phyloP scores from a whole-genome alignment of 768 basidiomycete species.

The Tephrocybe sp. region DNA sequence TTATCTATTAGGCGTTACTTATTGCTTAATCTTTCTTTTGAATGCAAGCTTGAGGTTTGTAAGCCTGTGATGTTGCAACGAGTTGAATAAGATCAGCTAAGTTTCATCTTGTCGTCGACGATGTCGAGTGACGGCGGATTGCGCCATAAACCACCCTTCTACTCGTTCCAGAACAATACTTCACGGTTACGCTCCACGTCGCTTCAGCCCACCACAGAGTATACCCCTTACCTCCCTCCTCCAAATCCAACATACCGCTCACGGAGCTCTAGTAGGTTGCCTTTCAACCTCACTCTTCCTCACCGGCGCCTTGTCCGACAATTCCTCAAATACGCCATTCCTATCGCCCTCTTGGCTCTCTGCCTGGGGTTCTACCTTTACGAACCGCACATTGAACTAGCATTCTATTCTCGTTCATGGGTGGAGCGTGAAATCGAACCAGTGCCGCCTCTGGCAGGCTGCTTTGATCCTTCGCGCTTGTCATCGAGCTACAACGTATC shows the following conservation, averaged over 20 bases:
- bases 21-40: too few relatives aligned
- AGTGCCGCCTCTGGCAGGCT: slow-evolving; percentile 63
- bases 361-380: slow-evolving; percentile 56
- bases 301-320: slow-evolving; percentile 31
- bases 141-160: slow-evolving; percentile 43
- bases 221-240: slow-evolving; percentile 19
- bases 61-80: too few relatives aligned
- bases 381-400: slow-evolving; percentile 84
- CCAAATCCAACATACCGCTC: slow-evolving; percentile 25
- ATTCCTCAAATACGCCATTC: slow-evolving; percentile 45
- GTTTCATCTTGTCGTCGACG: neutral
- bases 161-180: slow-evolving; percentile 33
- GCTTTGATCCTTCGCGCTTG: slow-evolving; percentile 63
- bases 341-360: slow-evolving; percentile 34
- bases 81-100: too few relatives aligned
- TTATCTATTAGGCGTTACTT: too few relatives aligned
- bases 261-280: slow-evolving; percentile 20
- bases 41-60: too few relatives aligned
- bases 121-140: slow-evolving; percentile 45
- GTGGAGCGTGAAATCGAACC: slow-evolving; percentile 67
- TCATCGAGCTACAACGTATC: slow-evolving; percentile 69
- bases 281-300: slow-evolving; percentile 23
- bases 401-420: slow-evolving; percentile 78
- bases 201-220: too few relatives aligned
- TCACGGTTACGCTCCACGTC: slow-evolving; percentile 30